These are phyloP conservation scores for Polytrichum commune DNA, from an alignment of 225 moss, liverwort and hornwort genomes.

Conservation along the genomic window DNA sequence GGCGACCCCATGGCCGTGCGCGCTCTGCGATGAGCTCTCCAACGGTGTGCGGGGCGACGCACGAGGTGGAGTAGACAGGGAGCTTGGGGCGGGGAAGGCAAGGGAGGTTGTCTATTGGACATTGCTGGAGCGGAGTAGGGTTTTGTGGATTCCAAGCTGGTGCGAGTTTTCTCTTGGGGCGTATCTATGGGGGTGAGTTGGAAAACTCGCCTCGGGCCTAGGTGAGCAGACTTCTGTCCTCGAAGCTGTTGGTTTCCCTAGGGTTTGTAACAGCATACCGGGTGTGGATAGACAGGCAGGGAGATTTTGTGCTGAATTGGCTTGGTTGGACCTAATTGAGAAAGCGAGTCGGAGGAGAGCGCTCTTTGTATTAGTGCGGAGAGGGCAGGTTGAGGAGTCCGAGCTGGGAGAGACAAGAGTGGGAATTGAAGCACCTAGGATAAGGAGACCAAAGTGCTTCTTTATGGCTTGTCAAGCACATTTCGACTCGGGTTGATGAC, in stretches of 20 bases:
- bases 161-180: background rate
- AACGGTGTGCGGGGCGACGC: background rate
- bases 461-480: no score
- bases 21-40: background rate
- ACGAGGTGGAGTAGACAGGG: background rate
- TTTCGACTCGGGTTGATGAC: background rate
- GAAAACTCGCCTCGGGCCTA: conserved; percentile 8
- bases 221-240: background rate
- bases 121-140: background rate
- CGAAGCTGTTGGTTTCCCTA: background rate
- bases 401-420: background rate
- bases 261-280: background rate
- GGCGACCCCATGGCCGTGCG: no score
- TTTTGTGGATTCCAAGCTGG: background rate
- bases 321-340: no score
- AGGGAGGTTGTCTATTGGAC: no score
- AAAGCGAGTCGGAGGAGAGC: no score
- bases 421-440: background rate
- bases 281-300: no score
- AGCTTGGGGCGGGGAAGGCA: background rate
- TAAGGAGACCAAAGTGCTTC: background rate
- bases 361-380: background rate
- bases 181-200: conserved; percentile 7
- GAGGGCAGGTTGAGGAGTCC: background rate
- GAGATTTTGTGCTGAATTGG: no score